These are phyloP conservation scores for Bothriochloa decipiens DNA, from an alignment of 176 grass and related monocot species.

Conservation along the genomic window DNA sequence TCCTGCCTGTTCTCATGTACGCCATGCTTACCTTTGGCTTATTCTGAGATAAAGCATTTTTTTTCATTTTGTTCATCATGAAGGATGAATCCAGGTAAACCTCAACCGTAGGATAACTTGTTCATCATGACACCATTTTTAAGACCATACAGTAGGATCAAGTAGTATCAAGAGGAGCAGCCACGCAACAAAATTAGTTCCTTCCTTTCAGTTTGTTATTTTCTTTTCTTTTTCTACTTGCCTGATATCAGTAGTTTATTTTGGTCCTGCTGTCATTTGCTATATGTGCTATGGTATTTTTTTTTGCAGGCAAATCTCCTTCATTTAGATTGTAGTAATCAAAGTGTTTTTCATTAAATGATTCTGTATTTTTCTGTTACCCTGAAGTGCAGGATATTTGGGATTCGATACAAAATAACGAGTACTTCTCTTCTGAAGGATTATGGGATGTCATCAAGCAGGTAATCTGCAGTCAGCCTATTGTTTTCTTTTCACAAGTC, in stretches of 20 bases:
- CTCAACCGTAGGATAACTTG: not conserved
- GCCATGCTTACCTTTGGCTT: not conserved
- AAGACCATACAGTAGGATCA: slow-evolving; percentile 6
- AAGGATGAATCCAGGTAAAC: not conserved
- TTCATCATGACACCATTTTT: not conserved
- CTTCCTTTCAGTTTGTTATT: not conserved
- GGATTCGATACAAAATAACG: slow-evolving; percentile 84
- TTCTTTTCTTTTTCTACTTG: not conserved
- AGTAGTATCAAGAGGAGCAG: not conserved
- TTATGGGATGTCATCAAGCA: slow-evolving; percentile 75
- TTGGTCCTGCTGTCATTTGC: not conserved
- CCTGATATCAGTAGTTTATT: not conserved
- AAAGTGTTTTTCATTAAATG: slow-evolving; percentile 8
- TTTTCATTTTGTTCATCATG: not conserved
- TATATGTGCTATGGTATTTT: not conserved
- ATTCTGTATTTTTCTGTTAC: slow-evolving; percentile 12
- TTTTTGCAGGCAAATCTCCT: not conserved
- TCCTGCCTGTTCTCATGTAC: not conserved
- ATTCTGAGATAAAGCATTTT: not conserved
- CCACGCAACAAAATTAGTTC: not conserved
- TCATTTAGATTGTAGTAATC: slow-evolving; percentile 17
- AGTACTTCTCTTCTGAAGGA: slow-evolving; percentile 89
- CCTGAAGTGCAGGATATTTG: slow-evolving; percentile 72
- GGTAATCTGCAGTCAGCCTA: slow-evolving; percentile 47
- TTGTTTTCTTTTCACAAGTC: slow-evolving; percentile 15